A percentile compares a stretch with the other conserved stretches of the same genome.
These are phyloP conservation scores for Oryza longistaminata DNA, from an alignment of 176 grass and related monocot genomes.

Conservation along the genomic window DNA sequence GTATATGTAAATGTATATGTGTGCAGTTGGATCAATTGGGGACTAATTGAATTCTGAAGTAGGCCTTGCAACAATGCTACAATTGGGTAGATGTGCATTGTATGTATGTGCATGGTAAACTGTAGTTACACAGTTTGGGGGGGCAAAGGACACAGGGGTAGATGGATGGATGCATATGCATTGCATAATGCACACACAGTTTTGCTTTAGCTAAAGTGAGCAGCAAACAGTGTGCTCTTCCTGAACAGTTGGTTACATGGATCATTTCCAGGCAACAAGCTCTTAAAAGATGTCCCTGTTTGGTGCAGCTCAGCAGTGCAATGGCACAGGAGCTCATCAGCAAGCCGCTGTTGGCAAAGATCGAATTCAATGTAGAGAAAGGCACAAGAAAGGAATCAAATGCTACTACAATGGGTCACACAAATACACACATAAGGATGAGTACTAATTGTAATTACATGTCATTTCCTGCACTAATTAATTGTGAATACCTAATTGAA, in stretches of 20 bases:
- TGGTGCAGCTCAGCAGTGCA: conserved; percentile 40
- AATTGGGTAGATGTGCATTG: background rate
- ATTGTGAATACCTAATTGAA: background rate
- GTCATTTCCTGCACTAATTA: background rate
- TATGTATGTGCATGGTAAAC: background rate
- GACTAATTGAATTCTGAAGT: conserved; percentile 34
- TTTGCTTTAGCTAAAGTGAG: conserved; percentile 53
- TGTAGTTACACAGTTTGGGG: background rate
- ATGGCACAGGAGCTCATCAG: conserved; percentile 22
- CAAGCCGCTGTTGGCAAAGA: background rate
- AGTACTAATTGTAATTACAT: background rate
- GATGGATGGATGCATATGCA: background rate
- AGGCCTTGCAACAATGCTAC: background rate
- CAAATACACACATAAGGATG: background rate
- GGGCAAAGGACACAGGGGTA: background rate
- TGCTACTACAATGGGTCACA: conserved; percentile 4
- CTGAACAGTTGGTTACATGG: conserved; percentile 43
- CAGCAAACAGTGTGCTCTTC: conserved; percentile 35
- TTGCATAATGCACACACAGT: conserved; percentile 9
- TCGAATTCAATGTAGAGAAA: conserved; percentile 12
- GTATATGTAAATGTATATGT: background rate
- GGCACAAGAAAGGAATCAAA: conserved; percentile 38
- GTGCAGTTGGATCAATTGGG: background rate
- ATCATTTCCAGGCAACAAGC: conserved; percentile 54
- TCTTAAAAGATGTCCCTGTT: conserved; percentile 53